phyloP scores from a whole-genome alignment of 257 asterid genomes.

The Hygrophila difformis region DNA sequence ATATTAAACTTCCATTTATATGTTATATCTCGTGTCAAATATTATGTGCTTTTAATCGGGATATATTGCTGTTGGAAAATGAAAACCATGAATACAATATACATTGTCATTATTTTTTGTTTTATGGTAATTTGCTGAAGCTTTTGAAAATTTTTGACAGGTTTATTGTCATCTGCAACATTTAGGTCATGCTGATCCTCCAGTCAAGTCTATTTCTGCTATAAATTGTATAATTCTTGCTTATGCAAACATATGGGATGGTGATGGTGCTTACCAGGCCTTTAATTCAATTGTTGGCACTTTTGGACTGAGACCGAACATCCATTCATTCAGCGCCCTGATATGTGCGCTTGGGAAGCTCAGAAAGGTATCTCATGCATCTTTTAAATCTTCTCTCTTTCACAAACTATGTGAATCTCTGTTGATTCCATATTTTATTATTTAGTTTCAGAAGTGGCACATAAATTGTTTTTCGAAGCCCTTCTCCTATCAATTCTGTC shows the following conservation, averaged over 20 bases:
- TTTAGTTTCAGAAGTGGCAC: background rate
- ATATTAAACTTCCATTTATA: no score
- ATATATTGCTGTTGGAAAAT: no score
- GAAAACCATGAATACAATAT: no score
- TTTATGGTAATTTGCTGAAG: background rate
- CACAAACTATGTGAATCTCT: background rate
- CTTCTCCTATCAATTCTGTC: no score
- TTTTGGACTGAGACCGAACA: constrained; percentile 66
- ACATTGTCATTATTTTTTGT: no score
- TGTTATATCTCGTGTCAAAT: no score
- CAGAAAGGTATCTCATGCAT: constrained; percentile 46
- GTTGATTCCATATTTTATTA: background rate
- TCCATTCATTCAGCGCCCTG: constrained; percentile 82
- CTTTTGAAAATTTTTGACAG: constrained; percentile 29
- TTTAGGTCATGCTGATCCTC: constrained; percentile 54
- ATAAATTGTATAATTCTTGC: constrained; percentile 83
- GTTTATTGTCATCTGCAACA: constrained; percentile 92
- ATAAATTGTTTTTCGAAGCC: background rate
- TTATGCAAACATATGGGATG: constrained; percentile 93
- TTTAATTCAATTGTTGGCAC: constrained; percentile 54
- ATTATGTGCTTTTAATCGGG: no score
- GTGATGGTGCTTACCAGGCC: constrained; percentile 90
- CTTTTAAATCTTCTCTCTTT: background rate
- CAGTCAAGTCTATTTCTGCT: constrained; percentile 81
- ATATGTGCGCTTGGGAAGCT: constrained; percentile 78